Evolutionary conservation across 2,329 filamentous ascomycete genomes (phyloP), one percentile per base, ranked within the genome.

Genomic region (Chrysoporthe cubensis): DNA sequence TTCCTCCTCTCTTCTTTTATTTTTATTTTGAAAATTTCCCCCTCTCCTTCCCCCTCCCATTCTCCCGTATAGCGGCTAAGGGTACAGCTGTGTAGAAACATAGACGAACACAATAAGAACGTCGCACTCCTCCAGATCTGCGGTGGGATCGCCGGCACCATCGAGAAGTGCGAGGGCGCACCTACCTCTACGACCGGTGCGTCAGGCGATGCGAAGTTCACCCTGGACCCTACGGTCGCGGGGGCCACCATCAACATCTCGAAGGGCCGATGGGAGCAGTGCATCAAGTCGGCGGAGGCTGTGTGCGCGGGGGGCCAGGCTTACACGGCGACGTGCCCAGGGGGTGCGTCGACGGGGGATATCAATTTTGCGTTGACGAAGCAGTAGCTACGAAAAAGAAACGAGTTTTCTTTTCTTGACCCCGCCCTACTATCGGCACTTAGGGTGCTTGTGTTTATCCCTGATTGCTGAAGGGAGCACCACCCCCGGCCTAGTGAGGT

Each of bases 101-200:
- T 84, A 68, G 77, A 80, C 69, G 79, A 80, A 70, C 83, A 86
- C 73, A 84, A 86, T 73, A 79, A 86, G 42, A 86, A 91, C 70
- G 88, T 92, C 56, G 82, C 80, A 7, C 81, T 84, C 70, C 87
- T 88, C 37, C 88, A 88, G 0, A 78, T 94, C 75, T 86, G 84
- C 76, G 81, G 82, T 60, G 80, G 89, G 66, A 85, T 85, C 67
- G 79, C 83, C 0, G 82, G 81, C 9, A 71, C 76, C 6, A 81
- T 83, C 64, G 75, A 78, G 64, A 79, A 82, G 72, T 86, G 85
- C 72, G 77, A 77, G 6, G 84, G 83, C 37, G 69, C 74, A 18
- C 83, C 82, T 0, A 70, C 76, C 18, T 77, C 75, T 14, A 87
- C 84, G 5, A 76, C 74, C 0, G 84, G 84, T 44, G 72, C 78